Conservation (phyloP, 768 basidiomycete genomes). For the Cystobasidium tubakii region DNA sequence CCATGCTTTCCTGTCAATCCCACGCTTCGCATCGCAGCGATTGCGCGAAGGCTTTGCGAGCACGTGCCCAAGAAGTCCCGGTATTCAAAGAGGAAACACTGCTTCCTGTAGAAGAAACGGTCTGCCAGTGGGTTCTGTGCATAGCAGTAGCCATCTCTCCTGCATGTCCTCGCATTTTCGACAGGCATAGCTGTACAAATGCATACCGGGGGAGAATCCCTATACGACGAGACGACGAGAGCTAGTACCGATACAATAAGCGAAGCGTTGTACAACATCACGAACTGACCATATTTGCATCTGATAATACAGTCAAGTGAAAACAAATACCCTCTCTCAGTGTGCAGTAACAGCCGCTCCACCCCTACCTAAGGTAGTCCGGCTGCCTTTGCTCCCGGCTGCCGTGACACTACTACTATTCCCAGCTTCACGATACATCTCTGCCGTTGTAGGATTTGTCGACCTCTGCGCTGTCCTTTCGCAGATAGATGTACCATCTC, state of each 20-base stretch:
- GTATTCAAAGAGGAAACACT: too few relatives aligned
- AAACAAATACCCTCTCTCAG: not conserved
- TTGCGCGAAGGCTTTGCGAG: too few relatives aligned
- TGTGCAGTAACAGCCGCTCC: not conserved
- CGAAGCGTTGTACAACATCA: not conserved
- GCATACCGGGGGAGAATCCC: too few relatives aligned
- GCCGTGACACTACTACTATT: not conserved
- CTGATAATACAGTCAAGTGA: too few relatives aligned
- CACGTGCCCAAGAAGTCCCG: too few relatives aligned
- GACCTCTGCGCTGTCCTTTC: conserved; percentile 44
- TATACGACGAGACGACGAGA: not conserved
- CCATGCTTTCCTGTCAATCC: too few relatives aligned
- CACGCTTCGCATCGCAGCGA: too few relatives aligned
- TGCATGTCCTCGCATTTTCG: too few relatives aligned
- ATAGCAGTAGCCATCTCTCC: too few relatives aligned
- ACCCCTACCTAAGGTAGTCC: not conserved
- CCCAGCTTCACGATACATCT: conserved; percentile 28
- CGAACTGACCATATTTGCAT: not conserved
- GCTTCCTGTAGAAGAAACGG: too few relatives aligned
- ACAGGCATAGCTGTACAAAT: too few relatives aligned
- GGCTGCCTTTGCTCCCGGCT: not conserved
- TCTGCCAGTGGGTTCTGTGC: too few relatives aligned
- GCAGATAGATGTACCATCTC: conserved; percentile 78
- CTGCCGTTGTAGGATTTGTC: conserved; percentile 23
- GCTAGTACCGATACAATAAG: not conserved